Evolutionary conservation across 257 asterid genomes (phyloP), one percentile per base, ranked within the genome.

Genomic region (Apocynum venetum): DNA sequence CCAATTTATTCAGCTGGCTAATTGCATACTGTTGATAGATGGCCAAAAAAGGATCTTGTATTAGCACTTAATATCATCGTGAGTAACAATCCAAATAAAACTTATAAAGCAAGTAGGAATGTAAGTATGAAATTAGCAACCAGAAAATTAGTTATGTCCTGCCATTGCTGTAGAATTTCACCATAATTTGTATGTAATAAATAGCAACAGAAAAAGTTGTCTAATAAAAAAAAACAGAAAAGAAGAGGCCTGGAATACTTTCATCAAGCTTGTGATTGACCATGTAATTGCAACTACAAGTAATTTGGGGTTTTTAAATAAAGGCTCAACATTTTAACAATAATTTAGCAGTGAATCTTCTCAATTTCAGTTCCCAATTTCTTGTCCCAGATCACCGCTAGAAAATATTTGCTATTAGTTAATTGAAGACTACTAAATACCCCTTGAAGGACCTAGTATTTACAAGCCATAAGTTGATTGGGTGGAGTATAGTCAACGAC

Each of bases 1-100:
- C 99, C 92, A 95, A 79, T 82, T 85, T 95, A 77, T 83, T 89
- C 83, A 95, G 88, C 78, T 95, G 98, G 89, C 94, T 91, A 55
- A 95, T 87, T 35, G 93, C 98, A 83, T 93, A 93, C 99, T 95
- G 84, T 63, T 47, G 79, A 72, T 72, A 36, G 64, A 57, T 55
- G 77, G 71, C 75, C 82, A 83, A 73, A 80, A 75, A 77, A 83
- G 81, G 73, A 76, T 46, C 40, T 8, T 69, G 81, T 31, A 65
- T 88, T 55, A 88, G 87, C 51, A 41, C 15, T 17, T 19, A 43
- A 41, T 20, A 20, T 40, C 17, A 40, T 66, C n/a, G 15, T 8
- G 47, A 79, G 65, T 20, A 55, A 48, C 35, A 56, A 55, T 6
- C 12, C 7, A 12, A 53, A 72, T 1, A 36, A 71, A 49, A 69